These are phyloP conservation scores for Fusarium citri DNA, from an alignment of 2,329 filamentous ascomycete genomes.

Conservation along the genomic window DNA sequence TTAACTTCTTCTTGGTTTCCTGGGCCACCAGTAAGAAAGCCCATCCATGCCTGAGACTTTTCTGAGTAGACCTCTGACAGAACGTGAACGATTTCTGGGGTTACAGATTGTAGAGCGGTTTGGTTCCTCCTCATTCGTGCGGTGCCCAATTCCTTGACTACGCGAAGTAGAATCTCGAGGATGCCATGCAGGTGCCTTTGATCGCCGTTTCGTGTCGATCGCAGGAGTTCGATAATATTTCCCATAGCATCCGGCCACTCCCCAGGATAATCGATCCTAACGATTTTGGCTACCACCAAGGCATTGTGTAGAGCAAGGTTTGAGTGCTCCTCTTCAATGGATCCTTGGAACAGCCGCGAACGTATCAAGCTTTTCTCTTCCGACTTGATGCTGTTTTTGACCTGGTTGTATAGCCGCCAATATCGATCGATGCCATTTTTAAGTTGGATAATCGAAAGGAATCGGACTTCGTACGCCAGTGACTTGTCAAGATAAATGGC, in stretches of 20 bases:
- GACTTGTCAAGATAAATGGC: constrained; percentile 84
- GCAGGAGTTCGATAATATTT: constrained; percentile 73
- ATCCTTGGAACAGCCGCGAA: constrained; percentile 78
- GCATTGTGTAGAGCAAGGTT: constrained; percentile 89
- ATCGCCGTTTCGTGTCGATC: constrained; percentile 63
- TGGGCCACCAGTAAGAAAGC: constrained; percentile 66
- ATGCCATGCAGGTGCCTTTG: constrained; percentile 76
- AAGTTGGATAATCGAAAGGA: constrained; percentile 91
- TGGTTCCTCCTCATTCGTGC: constrained; percentile 81
- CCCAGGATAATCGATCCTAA: constrained; percentile 87
- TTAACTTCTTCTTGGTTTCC: constrained; percentile 70
- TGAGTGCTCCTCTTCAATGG: constrained; percentile 79
- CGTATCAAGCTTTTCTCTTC: constrained; percentile 84
- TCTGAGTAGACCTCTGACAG: constrained; percentile 82
- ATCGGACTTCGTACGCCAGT: constrained; percentile 81
- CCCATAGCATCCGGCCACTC: constrained; percentile 80
- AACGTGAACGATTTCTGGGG: constrained; percentile 86
- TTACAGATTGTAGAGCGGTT: constrained; percentile 78
- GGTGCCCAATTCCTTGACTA: constrained; percentile 90
- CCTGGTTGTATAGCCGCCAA: constrained; percentile 75
- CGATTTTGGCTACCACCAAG: constrained; percentile 86
- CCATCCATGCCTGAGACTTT: constrained; percentile 77
- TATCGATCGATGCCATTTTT: constrained; percentile 97
- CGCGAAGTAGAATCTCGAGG: constrained; percentile 81
- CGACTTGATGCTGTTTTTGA: constrained; percentile 74